Base-by-base conservation (phyloP, 148 eudicot species). In the Diospyros lotus region DNA sequence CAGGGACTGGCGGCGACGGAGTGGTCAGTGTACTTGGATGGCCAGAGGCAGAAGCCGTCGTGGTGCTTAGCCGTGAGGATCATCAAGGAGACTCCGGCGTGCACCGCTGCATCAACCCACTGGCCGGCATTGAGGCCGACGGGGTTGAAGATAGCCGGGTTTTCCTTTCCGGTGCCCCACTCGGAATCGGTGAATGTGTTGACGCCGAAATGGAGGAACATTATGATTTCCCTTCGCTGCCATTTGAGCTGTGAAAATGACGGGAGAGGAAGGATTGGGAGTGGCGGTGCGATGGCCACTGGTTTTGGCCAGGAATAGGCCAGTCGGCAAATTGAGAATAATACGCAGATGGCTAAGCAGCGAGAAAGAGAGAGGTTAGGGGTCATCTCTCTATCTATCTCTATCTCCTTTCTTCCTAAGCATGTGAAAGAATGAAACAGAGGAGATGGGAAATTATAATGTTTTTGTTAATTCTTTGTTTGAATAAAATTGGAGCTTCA, bases 31-130 rank as follows among this genome's bases (percentile, higher is more conserved):
- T 92, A 94, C 74, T 76, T 82, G 2, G 97, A 92, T 51, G 98
- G 96, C 98, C 98, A 94, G 60, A 94, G 73, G 75, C 98, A 94
- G 73, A 94, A 94, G 44, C 98, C 98, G 72, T 94, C 97, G 64
- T 92, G 98, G 80, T 94, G 98, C 75, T 94, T 94, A n/a, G 98
- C 93, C 0, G 98, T 94, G 41, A 92, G 88, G 5, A 90, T 94
- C 45, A 89, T 73, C 46, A 94, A 78, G 1, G 97, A 87, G 28
- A 85, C 77, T 2, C 96, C 97, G 6, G 94, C 88, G 43, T 85
- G 76, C 5, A 84, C 85, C 6, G 91, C 96, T 2, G 85, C 77
- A 7, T 75, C 82, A 71, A 86, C 80, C 98, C 98, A 94, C 58
- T 94, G 98, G 85, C 52, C 44, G 65, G 96, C 74, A 61, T 86